Base-by-base conservation (phyloP, 345 rosid genomes). In the Ceriops zippeliana region DNA sequence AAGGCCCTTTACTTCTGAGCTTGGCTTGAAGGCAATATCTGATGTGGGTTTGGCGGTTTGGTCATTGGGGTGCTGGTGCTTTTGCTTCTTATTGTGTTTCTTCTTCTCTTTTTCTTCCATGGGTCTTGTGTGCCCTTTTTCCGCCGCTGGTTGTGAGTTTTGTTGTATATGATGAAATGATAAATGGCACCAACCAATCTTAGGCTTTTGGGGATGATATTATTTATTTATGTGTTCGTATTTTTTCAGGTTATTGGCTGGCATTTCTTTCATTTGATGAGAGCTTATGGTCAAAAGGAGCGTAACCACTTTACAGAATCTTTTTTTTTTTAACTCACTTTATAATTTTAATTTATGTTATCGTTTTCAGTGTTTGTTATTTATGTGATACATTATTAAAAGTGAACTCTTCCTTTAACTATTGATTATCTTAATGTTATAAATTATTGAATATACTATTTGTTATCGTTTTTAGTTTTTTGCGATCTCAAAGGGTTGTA, bases 1-100 rank as follows among this genome's bases (percentile, higher is more conserved):
- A 52, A 95, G 86, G 5, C 99, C 99, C 64, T 91, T 91, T 0
- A 91, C 96, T 57, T 91, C 99, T 49, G 96, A 76, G 53, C 80
- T 61, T 0, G 93, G 90, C 69, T 87, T 95, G 86, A 95, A 95
- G 0, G 96, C 47, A 60, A 88, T 79, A 65, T 91, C 93, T 10
- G 92, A 73, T 0, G 98, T 16, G 49, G 86, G 69, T 73, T 81
- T 84, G 61, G 71, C 46, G 32, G 82, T 76, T 51, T 84, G 82
- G 32, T 83, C 81, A 71, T 83, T 82, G 6, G 89, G 89, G 77
- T 89, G 95, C 21, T 82, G 81, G 66, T 89, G 86, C 57, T 83
- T 86, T 30, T 83, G 89, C 87, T 91, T 95, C 86, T 89, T 93
- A 76, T 82, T 83, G 49, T 78, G 63, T 69, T 84, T 79, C 64